A percentile compares a stretch with the other conserved stretches of the same genome.
phyloP scores from a whole-genome alignment of 2,329 filamentous ascomycete genomes.

The Aspergillus persii region DNA sequence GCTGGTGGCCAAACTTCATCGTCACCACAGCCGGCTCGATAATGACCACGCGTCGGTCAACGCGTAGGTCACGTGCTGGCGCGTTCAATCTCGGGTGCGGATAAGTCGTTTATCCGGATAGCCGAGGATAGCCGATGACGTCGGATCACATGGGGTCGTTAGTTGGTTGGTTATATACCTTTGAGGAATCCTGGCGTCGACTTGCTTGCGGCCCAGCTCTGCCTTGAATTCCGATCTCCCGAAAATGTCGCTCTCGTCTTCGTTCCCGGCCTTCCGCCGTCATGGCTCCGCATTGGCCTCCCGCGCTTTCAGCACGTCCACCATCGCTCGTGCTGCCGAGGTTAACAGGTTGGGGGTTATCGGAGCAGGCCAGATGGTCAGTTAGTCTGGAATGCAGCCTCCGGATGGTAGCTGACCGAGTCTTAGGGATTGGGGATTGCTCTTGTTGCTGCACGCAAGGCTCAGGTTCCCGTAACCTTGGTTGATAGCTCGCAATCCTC shows the following conservation, averaged over 20 bases:
- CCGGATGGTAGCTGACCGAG: conserved; percentile 15
- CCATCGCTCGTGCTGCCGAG: conserved; percentile 62
- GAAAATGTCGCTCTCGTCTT: conserved; percentile 36
- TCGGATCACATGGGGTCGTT: conserved; percentile 20
- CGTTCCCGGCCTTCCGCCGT: conserved; percentile 30
- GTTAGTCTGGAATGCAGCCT: conserved; percentile 21
- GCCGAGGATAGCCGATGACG: conserved; percentile 35
- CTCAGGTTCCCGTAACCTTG: conserved; percentile 77
- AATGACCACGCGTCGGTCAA: conserved; percentile 26
- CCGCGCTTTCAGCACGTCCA: conserved; percentile 68
- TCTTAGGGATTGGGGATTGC: conserved; percentile 88
- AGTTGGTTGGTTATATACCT: too few relatives aligned
- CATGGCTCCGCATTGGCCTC: conserved; percentile 35
- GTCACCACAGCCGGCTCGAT: neutral
- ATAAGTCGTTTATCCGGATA: conserved; percentile 13
- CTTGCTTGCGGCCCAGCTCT: neutral
- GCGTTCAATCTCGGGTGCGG: conserved; percentile 19
- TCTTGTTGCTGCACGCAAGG: conserved; percentile 83
- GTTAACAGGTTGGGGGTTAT: conserved; percentile 88
- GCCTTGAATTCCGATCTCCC: neutral
- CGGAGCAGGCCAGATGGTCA: conserved; percentile 93
- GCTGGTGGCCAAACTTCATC: conserved; percentile 4
- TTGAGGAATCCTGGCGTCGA: neutral
- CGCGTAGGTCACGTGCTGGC: conserved; percentile 23
- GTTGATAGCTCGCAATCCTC: conserved; percentile 82